A percentile compares a stretch with the other conserved stretches of the same genome.
Evolutionary conservation across 257 asterid genomes (phyloP).

Genomic region (Solanum rostratum): DNA sequence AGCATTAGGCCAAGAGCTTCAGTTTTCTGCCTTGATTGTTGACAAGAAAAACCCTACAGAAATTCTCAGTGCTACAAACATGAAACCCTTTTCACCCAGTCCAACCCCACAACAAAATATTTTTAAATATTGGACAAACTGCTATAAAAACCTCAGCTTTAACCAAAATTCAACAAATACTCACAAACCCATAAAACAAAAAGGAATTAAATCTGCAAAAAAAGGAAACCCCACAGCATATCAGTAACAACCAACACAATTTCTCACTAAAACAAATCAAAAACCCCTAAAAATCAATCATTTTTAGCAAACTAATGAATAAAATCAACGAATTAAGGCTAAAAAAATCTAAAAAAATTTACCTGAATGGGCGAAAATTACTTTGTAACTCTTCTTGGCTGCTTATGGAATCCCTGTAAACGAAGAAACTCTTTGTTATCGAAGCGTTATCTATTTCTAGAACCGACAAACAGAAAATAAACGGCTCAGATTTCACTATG

Average conservation of each 20-base stretch:
- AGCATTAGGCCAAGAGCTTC: neutral
- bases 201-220: neutral
- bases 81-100: neutral
- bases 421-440: neutral
- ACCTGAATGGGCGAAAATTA: neutral
- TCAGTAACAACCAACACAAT: neutral
- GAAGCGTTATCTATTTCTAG: neutral
- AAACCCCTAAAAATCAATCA: neutral
- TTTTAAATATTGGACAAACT: neutral
- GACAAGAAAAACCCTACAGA: neutral
- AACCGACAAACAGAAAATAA: neutral
- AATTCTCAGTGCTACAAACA: neutral
- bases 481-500: neutral
- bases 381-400: neutral
- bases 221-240: neutral
- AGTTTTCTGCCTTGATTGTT: neutral
- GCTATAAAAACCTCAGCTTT: neutral
- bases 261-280: neutral
- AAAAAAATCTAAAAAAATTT: neutral
- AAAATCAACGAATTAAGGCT: neutral
- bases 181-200: neutral
- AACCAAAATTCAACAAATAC: neutral
- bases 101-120: neutral
- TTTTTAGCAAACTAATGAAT: neutral
- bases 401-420: neutral